Base-by-base conservation (phyloP, 1,284 basidiomycete species). In the Sporisorium scitamineum region DNA sequence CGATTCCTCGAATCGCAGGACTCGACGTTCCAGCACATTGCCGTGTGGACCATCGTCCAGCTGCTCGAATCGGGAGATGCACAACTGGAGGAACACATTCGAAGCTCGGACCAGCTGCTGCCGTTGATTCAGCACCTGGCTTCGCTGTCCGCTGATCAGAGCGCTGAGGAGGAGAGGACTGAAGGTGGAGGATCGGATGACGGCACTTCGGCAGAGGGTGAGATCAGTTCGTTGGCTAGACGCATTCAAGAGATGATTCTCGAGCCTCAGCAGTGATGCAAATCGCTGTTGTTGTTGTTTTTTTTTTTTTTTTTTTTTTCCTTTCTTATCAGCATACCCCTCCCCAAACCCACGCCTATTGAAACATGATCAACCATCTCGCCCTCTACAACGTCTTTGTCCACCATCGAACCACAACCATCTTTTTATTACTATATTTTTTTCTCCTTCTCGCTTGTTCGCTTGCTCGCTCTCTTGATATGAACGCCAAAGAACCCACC, bases 21-120 rank as follows among this genome's bases (percentile, higher is more conserved):
- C 85, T 93, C 94, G n/a, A 99, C 97, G 0, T 99, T 99, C 92
- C 96, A 98, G 87, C 97, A 99, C 86, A 99, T 99, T 80, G 97
- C 97, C 31, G 95, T 99, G 31, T 85, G 84, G 87, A 98, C 96
- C 0, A 95, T 98, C 73, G 95, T 98, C 13, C 96, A 99, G 85
- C 88, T 99, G 29, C 89, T 99, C 29, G 97, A 99, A 86, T 95
- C 94, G 29, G 93, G 94, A 76, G 93, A 93, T 92, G 67, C 62
- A 4, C 79, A 80, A 63, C 64, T 85, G 47, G 84, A 84, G 69
- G 88, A 81, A 41, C 64, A 83, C 64, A 79, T 85, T 48, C 70
- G 82, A 10, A 68, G 55, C 37, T 79, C 75, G 24, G 70, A 80
- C 7, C 79, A 82, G 48, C 69, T 85, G 44, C 61, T 83, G 39